Conservation (phyloP, 192 early-diverging fungal species). For the Borealophlyctis nickersoniae region DNA sequence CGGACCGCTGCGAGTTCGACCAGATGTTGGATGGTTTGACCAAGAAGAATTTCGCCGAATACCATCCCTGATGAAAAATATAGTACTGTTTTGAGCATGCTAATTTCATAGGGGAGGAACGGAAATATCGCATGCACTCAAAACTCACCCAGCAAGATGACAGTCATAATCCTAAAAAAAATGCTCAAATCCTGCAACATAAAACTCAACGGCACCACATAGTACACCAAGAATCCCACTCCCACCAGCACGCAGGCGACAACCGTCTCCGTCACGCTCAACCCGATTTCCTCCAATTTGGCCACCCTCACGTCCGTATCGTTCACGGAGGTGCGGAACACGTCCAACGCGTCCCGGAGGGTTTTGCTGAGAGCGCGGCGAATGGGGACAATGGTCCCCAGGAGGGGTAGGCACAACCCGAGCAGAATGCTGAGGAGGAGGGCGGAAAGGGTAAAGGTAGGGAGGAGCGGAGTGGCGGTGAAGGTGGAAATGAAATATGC, state of each 20-base stretch:
- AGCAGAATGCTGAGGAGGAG: slow-evolving; percentile 20
- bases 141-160: slow-evolving; percentile 28
- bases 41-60: slow-evolving; percentile 25
- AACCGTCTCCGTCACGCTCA: slow-evolving; percentile 13
- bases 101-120: not conserved
- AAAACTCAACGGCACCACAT: slow-evolving; percentile 27
- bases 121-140: not conserved
- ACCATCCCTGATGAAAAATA: slow-evolving; percentile 19
- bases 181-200: slow-evolving; percentile 21
- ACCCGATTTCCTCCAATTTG: slow-evolving; percentile 22
- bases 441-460: slow-evolving; percentile 5
- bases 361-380: slow-evolving; percentile 28
- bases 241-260: slow-evolving; percentile 25
- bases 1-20: slow-evolving; percentile 17
- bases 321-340: slow-evolving; percentile 25
- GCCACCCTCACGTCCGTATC: slow-evolving; percentile 22
- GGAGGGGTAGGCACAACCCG: slow-evolving; percentile 21
- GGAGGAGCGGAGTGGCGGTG: slow-evolving; percentile 10
- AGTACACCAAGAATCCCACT: slow-evolving; percentile 36
- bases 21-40: slow-evolving; percentile 23
- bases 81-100: not conserved
- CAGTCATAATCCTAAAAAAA: slow-evolving; percentile 35
- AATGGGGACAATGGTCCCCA: slow-evolving; percentile 28
- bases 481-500: slow-evolving; percentile 20
- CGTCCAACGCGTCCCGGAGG: slow-evolving; percentile 33